Percentiles rank a stretch among this genome's conserved stretches.
Evolutionary conservation across 1,284 basidiomycete species (phyloP).

Genomic region (Cryptococcus floricola): DNA sequence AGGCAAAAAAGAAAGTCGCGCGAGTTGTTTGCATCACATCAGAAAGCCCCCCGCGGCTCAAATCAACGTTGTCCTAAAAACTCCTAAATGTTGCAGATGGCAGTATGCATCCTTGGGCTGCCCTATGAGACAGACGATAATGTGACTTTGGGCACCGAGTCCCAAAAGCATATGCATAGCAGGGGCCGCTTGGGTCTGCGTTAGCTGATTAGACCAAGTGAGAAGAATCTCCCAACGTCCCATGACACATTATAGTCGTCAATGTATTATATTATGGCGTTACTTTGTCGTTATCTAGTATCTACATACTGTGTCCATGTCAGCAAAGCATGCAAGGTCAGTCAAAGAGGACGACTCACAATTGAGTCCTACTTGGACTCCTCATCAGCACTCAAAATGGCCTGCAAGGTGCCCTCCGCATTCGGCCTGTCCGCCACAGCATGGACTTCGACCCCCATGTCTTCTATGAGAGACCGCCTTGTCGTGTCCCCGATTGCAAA

Average conservation of each 20-base stretch:
- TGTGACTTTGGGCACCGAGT: too few relatives aligned
- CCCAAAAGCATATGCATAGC: too few relatives aligned
- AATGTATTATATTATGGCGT: too few relatives aligned
- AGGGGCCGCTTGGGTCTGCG: too few relatives aligned
- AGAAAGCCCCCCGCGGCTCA: not conserved
- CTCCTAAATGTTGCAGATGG: too few relatives aligned
- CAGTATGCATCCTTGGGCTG: too few relatives aligned
- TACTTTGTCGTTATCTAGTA: not conserved
- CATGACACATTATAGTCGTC: too few relatives aligned
- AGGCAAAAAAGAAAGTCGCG: conserved; percentile 1
- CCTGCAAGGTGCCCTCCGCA: conserved; percentile 26
- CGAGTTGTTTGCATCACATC: not conserved
- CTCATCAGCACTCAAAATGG: conserved; percentile 6
- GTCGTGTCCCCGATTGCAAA: conserved; percentile 46
- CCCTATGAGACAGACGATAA: too few relatives aligned
- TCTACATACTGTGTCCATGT: not conserved
- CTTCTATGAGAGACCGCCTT: conserved; percentile 16
- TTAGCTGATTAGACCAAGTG: too few relatives aligned
- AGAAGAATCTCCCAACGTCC: too few relatives aligned
- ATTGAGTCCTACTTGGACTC: not conserved
- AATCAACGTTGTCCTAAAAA: not conserved
- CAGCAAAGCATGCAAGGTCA: too few relatives aligned
- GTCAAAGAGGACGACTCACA: not conserved
- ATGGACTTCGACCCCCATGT: conserved; percentile 21
- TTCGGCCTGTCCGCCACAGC: conserved; percentile 40